These are phyloP conservation scores for Phytophthora multivora DNA, from an alignment of 352 stramenopile genomes.

Conservation along the genomic window DNA sequence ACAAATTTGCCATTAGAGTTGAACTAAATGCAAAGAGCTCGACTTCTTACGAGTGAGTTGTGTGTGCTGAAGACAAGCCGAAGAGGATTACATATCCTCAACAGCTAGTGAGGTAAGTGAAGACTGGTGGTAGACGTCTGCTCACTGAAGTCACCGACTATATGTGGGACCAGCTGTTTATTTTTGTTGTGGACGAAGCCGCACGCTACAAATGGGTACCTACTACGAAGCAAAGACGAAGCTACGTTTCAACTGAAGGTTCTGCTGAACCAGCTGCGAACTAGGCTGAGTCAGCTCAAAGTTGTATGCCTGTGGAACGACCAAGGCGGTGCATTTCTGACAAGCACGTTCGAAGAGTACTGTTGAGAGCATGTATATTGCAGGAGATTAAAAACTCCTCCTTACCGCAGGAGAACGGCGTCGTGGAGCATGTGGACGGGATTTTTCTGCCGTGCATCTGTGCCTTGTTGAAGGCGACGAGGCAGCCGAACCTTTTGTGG, in stretches of 20 bases:
- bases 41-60: slow-evolving; percentile 15
- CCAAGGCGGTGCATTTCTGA: slow-evolving; percentile 12
- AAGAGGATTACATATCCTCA: slow-evolving; percentile 15
- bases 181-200: slow-evolving; percentile 21
- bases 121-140: slow-evolving; percentile 1
- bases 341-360: background rate
- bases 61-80: slow-evolving; percentile 1
- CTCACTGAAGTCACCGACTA: background rate
- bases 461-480: too few species aligned
- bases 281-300: background rate
- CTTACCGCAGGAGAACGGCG: slow-evolving; percentile 7
- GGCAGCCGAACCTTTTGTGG: background rate
- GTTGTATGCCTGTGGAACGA: background rate
- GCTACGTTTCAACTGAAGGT: slow-evolving; percentile 5
- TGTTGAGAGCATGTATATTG: background rate
- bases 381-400: slow-evolving; percentile 6
- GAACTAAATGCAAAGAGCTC: slow-evolving; percentile 15
- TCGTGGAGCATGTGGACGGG: slow-evolving; percentile 3
- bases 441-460: background rate
- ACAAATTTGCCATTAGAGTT: slow-evolving; percentile 13
- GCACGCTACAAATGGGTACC: slow-evolving; percentile 22
- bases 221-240: slow-evolving; percentile 13
- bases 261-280: slow-evolving; percentile 13
- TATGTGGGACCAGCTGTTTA: background rate
- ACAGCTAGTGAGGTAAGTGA: background rate